These are phyloP conservation scores for Cochlearia excelsa DNA, from an alignment of 345 rosid genomes.

Conservation along the genomic window DNA sequence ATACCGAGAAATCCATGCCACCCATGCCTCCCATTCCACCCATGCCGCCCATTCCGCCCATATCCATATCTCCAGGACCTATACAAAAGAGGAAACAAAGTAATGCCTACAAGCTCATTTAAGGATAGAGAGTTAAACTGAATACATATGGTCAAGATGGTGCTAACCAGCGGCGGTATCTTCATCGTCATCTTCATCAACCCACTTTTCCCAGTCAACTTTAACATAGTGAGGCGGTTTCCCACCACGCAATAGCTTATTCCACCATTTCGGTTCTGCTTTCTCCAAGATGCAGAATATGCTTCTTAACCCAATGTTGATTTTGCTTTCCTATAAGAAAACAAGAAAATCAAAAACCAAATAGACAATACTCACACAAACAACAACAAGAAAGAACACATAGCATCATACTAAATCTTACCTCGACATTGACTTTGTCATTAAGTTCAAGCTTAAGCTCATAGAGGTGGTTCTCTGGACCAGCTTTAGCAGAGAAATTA, in stretches of 20 bases:
- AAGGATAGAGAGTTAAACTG: neutral
- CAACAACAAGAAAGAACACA: neutral
- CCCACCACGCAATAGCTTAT: conserved; percentile 59
- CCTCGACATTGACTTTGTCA: conserved; percentile 85
- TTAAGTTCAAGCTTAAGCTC: conserved; percentile 73
- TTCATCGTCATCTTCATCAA: conserved; percentile 76
- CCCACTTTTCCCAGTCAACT: conserved; percentile 95
- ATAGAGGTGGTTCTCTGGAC: conserved; percentile 50
- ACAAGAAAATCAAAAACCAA: neutral
- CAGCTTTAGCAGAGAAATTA: conserved; percentile 68
- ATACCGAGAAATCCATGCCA: conserved; percentile 41
- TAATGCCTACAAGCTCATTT: neutral
- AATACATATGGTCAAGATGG: conserved; percentile 1
- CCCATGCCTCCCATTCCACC: neutral
- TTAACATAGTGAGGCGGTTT: conserved; percentile 70
- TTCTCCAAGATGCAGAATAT: conserved; percentile 71
- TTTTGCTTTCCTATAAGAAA: conserved; percentile 60
- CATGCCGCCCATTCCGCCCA: conserved; percentile 38
- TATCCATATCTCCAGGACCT: conserved; percentile 51
- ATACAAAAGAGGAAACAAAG: conserved; percentile 20
- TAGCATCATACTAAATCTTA: conserved; percentile 21
- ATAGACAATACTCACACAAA: neutral
- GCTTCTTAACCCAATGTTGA: conserved; percentile 61
- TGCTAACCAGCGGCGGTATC: conserved; percentile 28
- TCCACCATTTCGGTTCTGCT: conserved; percentile 77